These are phyloP conservation scores for Arxiozyma heterogenica DNA, from an alignment of 1,139 yeast species.

Conservation along the genomic window DNA sequence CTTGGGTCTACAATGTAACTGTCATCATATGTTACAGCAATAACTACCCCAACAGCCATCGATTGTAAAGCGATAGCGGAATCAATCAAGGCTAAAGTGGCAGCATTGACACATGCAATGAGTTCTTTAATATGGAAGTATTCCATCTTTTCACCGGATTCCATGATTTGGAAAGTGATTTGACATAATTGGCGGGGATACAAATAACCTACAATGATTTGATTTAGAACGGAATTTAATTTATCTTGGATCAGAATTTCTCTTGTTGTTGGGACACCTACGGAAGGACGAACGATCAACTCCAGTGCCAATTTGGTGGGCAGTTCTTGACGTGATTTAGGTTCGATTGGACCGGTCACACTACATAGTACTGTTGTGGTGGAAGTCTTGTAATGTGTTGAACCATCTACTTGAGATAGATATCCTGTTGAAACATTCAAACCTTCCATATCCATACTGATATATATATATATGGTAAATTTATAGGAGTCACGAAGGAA, in stretches of 20 bases:
- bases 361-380: constrained; percentile 58
- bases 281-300: constrained; percentile 69
- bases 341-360: constrained; percentile 87
- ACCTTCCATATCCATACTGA: neutral
- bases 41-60: constrained; percentile 50
- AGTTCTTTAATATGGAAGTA: constrained; percentile 44
- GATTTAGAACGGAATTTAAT: constrained; percentile 51
- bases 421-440: constrained; percentile 18
- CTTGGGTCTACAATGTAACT: constrained; percentile 39
- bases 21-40: constrained; percentile 35
- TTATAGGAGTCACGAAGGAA: too few species aligned
- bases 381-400: constrained; percentile 44
- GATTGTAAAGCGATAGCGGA: constrained; percentile 64
- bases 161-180: constrained; percentile 72
- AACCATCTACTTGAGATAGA: constrained; percentile 66
- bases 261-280: constrained; percentile 66
- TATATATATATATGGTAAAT: neutral
- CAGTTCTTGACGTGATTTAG: constrained; percentile 71
- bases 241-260: constrained; percentile 72
- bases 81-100: constrained; percentile 65
- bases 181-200: constrained; percentile 84
- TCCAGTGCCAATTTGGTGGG: constrained; percentile 76
- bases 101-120: constrained; percentile 62
- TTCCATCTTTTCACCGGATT: constrained; percentile 43
- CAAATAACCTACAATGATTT: constrained; percentile 52